These are phyloP conservation scores for Plasmodium fragile DNA, from an alignment of 169 alveolate genomes.

Conservation along the genomic window DNA sequence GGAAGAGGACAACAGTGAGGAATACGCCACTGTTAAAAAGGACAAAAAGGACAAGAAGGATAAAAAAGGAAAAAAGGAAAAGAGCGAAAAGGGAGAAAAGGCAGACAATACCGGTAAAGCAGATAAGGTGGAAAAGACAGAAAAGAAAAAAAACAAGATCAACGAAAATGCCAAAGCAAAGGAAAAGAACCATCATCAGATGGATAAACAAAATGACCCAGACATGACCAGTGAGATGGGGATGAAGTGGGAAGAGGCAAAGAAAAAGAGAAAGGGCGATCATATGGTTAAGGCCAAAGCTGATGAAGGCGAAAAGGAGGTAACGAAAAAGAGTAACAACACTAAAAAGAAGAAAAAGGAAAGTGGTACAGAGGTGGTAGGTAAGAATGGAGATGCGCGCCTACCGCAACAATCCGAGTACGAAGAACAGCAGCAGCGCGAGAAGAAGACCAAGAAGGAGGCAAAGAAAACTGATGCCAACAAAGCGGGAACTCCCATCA, in stretches of 20 bases:
- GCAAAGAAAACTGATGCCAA: neutral
- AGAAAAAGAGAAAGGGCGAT: neutral
- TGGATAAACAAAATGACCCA: neutral
- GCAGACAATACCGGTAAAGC: neutral
- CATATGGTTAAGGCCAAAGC: neutral
- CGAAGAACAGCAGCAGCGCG: neutral
- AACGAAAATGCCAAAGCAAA: constrained; percentile 1
- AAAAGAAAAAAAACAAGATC: neutral
- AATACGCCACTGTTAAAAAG: neutral
- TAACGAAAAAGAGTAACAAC: constrained; percentile 4
- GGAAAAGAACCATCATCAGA: neutral
- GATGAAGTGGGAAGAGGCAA: neutral
- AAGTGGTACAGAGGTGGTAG: neutral
- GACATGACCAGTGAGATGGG: neutral
- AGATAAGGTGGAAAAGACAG: neutral
- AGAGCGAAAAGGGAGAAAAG: neutral
- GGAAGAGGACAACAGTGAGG: neutral
- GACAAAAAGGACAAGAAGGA: constrained; percentile 24
- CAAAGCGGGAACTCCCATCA: neutral
- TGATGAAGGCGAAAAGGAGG: neutral
- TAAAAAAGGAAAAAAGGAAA: neutral
- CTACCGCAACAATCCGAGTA: neutral
- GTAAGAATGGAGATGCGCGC: neutral
- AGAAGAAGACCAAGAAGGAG: constrained; percentile 14
- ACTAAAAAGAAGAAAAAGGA: neutral